Evolutionary conservation across 345 rosid species (phyloP).

Genomic region (Syzygium jambos): DNA sequence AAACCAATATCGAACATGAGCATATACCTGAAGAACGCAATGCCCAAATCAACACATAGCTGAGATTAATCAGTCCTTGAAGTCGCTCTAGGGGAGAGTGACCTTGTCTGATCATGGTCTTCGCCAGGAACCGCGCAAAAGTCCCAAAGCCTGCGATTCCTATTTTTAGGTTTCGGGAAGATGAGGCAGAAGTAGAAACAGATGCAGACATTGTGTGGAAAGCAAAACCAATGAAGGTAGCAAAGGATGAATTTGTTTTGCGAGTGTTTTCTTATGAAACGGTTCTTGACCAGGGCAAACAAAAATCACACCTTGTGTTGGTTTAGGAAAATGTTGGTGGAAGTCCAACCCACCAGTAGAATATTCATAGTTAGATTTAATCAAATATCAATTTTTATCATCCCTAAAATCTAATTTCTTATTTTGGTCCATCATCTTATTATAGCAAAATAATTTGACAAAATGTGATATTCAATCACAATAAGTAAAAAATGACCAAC

Average conservation of each 20-base stretch:
- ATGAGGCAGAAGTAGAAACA: slow-evolving; percentile 1
- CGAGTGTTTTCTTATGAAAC: background rate
- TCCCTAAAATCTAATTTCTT: too few species aligned
- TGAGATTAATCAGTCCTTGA: slow-evolving; percentile 41
- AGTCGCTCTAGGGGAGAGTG: slow-evolving; percentile 28
- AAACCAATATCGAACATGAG: background rate
- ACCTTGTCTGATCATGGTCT: slow-evolving; percentile 40
- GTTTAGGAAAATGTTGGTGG: too few species aligned
- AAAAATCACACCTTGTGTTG: too few species aligned
- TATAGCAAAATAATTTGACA: too few species aligned
- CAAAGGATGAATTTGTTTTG: background rate
- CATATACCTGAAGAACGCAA: slow-evolving; percentile 32
- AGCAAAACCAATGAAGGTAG: too few species aligned
- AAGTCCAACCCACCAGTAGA: too few species aligned
- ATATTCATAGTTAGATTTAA: too few species aligned
- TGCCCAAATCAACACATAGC: slow-evolving; percentile 18
- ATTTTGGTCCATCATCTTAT: too few species aligned
- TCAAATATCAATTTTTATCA: too few species aligned
- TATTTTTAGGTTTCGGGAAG: slow-evolving; percentile 19
- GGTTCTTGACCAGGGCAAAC: background rate
- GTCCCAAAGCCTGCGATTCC: slow-evolving; percentile 47
- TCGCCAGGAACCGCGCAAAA: slow-evolving; percentile 48
- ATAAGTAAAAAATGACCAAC: too few species aligned
- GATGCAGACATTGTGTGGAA: too few species aligned
- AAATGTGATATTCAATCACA: too few species aligned